Conservation (phyloP, 192 early-diverging fungal genomes). For the Coemansia pectinata region DNA sequence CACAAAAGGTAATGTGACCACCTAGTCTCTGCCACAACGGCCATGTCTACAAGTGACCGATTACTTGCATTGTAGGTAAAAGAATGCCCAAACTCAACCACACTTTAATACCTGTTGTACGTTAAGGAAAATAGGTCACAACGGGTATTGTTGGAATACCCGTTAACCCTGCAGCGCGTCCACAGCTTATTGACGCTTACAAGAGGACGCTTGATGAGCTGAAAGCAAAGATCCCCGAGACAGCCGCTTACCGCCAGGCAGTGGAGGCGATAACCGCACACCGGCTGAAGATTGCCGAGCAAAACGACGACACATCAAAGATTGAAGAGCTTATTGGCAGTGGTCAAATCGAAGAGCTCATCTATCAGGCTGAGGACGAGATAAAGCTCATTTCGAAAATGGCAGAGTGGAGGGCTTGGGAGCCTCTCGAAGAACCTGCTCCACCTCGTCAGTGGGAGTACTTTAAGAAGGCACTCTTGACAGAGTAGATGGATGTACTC, state of each 20-base stretch:
- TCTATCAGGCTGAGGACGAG: constrained; percentile 86
- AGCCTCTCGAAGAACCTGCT: constrained; percentile 73
- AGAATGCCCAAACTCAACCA: not conserved
- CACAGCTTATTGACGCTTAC: constrained; percentile 83
- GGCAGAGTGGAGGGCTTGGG: constrained; percentile 90
- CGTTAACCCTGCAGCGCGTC: constrained; percentile 85
- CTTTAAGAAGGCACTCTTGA: constrained; percentile 41
- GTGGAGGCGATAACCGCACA: constrained; percentile 75
- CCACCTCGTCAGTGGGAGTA: constrained; percentile 86
- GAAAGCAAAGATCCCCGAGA: constrained; percentile 68
- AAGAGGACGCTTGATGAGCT: constrained; percentile 72
- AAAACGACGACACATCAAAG: constrained; percentile 66
- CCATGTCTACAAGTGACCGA: not conserved
- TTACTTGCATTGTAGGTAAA: not conserved
- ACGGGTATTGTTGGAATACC: constrained; percentile 86
- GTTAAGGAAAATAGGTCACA: constrained; percentile 41
- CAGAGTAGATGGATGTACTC: constrained; percentile 17
- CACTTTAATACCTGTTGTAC: not conserved
- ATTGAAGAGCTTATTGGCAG: constrained; percentile 77
- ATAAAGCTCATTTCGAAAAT: constrained; percentile 78
- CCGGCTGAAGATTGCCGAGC: constrained; percentile 74
- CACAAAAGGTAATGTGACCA: constrained; percentile 38
- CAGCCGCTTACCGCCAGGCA: constrained; percentile 80
- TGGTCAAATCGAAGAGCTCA: constrained; percentile 93
- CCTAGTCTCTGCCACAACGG: not conserved